Evolutionary conservation across 352 stramenopile species (phyloP).

Genomic region (Pythium biforme): DNA sequence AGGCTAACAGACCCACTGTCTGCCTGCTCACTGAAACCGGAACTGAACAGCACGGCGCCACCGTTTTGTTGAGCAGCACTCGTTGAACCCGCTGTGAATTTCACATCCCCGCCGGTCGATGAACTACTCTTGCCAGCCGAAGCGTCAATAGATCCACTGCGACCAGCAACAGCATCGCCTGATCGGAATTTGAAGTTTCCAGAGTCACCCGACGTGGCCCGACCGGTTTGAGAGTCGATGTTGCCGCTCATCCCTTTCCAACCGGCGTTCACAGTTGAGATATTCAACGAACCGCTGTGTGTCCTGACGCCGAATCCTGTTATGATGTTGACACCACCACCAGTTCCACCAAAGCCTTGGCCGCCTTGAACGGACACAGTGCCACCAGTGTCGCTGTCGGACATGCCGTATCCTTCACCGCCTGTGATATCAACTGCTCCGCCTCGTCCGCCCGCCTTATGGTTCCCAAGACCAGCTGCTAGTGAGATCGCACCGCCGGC

Average conservation of each 20-base stretch:
- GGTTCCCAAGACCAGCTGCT: constrained; percentile 47
- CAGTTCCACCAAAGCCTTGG: constrained; percentile 40
- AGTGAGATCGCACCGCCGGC: constrained; percentile 55
- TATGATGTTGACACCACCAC: constrained; percentile 48
- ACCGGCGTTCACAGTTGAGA: constrained; percentile 69
- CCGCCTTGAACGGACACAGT: constrained; percentile 49
- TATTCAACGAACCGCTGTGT: constrained; percentile 52
- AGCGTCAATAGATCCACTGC: constrained; percentile 41
- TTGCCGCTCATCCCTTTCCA: constrained; percentile 66
- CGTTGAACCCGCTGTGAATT: constrained; percentile 61
- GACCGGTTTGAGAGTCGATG: constrained; percentile 58
- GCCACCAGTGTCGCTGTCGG: constrained; percentile 45
- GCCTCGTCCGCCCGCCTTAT: constrained; percentile 53
- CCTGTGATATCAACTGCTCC: constrained; percentile 54
- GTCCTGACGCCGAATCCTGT: constrained; percentile 40
- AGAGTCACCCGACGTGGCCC: constrained; percentile 53
- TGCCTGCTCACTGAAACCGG: constrained; percentile 56
- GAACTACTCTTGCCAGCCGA: constrained; percentile 59
- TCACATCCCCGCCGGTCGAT: constrained; percentile 67
- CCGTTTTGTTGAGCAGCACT: constrained; percentile 45
- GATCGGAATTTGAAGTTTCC: constrained; percentile 56
- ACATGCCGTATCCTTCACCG: constrained; percentile 48
- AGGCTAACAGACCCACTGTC: constrained; percentile 84
- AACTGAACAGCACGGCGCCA: constrained; percentile 74
- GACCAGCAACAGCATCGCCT: constrained; percentile 47